Evolutionary conservation across 2,329 filamentous ascomycete species (phyloP), one percentile per base, ranked within the genome.

Genomic region (Cercospora brassicicola): DNA sequence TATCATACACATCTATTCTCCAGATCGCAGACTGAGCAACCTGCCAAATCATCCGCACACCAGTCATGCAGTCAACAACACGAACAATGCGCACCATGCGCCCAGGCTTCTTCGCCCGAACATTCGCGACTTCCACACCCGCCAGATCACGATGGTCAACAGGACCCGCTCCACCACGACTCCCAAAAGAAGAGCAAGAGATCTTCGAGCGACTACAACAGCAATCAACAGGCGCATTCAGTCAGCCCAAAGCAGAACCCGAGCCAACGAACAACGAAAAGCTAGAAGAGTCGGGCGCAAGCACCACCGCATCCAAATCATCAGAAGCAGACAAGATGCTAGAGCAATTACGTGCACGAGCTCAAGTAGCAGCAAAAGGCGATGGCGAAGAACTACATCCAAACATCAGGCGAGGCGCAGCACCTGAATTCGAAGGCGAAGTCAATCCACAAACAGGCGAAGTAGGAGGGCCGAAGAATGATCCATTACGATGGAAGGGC

Each of bases 401-500:
- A 0, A 89, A 93, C 78, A 82, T 94, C 66, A 85, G 90, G 71
- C 84, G 89, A 71, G 94, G 94, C 39, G 90, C 93, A 53, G 87
- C 89, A 75, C 94, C 95, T 1, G 94, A 98, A 82, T 99, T 99
- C 75, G 89, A 94, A 73, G 95, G 95, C 67, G 94, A 98, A 64
- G 86, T 84, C 65, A 98, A 99, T 79, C 95, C 95, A 2, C 91
- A 90, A 84, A 99, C 95, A 1, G 95, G 95, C 26, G 95, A 99
- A 84, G 88, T 97, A 10, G 95, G 95, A 5, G 95, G 95, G 0
- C 95, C 95, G 5, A 99, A 98, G 88, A 98, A 96, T 77, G 94
- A 99, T 81, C 95, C 95, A 62, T 77, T 98, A 78, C 84, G 94
- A 74, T 97, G 94, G 94, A 78, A 76, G 0, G 90, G 92, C 0